Conservation (phyloP, 805 yeast species). For the Wickerhamiella azyma region DNA sequence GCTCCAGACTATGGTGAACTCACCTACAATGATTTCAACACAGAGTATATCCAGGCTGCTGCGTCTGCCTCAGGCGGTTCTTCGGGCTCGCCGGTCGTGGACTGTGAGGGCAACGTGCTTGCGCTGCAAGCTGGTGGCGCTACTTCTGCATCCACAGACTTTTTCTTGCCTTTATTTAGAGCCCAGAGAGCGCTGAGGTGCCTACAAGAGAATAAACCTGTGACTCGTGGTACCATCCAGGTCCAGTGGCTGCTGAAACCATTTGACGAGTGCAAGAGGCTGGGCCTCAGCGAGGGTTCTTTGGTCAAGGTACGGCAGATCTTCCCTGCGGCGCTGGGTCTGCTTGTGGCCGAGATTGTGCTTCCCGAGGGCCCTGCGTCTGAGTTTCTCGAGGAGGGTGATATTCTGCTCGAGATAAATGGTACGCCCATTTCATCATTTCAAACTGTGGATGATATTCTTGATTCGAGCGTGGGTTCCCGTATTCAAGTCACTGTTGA, state of each 20-base stretch:
- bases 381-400: constrained; percentile 66
- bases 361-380: constrained; percentile 80
- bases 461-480: constrained; percentile 58
- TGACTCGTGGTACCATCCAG: constrained; percentile 85
- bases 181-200: constrained; percentile 71
- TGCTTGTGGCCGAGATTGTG: constrained; percentile 69
- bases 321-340: constrained; percentile 66
- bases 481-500: constrained; percentile 45
- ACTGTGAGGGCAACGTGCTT: constrained; percentile 72
- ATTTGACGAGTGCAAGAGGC: constrained; percentile 76
- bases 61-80: constrained; percentile 95
- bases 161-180: constrained; percentile 74
- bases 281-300: constrained; percentile 65
- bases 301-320: constrained; percentile 53
- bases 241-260: constrained; percentile 81
- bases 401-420: constrained; percentile 61
- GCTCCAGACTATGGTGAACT: constrained; percentile 87
- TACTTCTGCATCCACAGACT: constrained; percentile 83
- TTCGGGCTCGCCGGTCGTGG: constrained; percentile 92
- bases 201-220: constrained; percentile 41
- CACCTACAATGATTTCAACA: constrained; percentile 84
- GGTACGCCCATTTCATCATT: constrained; percentile 53
- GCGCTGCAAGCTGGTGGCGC: constrained; percentile 94
- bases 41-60: constrained; percentile 91
- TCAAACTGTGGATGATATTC: constrained; percentile 66